Evolutionary conservation across 1,284 basidiomycete genomes (phyloP).

Genomic region (Phellopilus nigrolimitatus): DNA sequence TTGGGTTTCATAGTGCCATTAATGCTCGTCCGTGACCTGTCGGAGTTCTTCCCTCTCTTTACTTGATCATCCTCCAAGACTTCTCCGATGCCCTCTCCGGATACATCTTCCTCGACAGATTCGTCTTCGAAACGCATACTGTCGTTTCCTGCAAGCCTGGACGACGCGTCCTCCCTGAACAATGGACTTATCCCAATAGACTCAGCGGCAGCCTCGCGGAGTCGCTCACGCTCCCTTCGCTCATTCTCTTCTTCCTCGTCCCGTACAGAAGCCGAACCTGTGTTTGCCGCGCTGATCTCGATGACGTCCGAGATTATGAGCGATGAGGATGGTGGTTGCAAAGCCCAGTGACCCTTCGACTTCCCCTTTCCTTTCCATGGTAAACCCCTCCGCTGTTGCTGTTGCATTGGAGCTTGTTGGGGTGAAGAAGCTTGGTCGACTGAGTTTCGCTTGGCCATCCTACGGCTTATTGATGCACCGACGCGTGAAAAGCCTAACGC

Average conservation of each 20-base stretch:
- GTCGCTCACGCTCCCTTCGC: constrained; percentile 62
- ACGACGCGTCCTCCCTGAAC: constrained; percentile 28
- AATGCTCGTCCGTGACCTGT: constrained; percentile 10
- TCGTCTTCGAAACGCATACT: constrained; percentile 22
- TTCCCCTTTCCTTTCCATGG: constrained; percentile 20
- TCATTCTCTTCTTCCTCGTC: constrained; percentile 45
- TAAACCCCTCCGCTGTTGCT: constrained; percentile 14
- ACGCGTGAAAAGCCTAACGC: constrained; percentile 16
- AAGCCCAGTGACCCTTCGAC: constrained; percentile 18
- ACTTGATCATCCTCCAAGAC: constrained; percentile 14
- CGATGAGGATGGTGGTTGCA: constrained; percentile 16
- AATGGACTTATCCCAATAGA: constrained; percentile 56
- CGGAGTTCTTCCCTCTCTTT: constrained; percentile 7
- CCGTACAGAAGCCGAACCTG: constrained; percentile 21
- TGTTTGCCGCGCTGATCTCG: constrained; percentile 50
- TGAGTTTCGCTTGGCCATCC: constrained; percentile 12
- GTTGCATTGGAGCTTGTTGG: constrained; percentile 1
- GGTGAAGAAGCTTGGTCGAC: background rate
- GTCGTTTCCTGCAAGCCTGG: constrained; percentile 18
- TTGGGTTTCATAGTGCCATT: constrained; percentile 11
- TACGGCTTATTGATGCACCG: constrained; percentile 12
- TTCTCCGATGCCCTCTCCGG: constrained; percentile 4
- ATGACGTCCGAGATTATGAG: constrained; percentile 45
- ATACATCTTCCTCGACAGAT: constrained; percentile 18
- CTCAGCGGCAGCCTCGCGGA: constrained; percentile 70